phyloP scores from a whole-genome alignment of 441 rosid species.

The Syzygium malaccense region DNA sequence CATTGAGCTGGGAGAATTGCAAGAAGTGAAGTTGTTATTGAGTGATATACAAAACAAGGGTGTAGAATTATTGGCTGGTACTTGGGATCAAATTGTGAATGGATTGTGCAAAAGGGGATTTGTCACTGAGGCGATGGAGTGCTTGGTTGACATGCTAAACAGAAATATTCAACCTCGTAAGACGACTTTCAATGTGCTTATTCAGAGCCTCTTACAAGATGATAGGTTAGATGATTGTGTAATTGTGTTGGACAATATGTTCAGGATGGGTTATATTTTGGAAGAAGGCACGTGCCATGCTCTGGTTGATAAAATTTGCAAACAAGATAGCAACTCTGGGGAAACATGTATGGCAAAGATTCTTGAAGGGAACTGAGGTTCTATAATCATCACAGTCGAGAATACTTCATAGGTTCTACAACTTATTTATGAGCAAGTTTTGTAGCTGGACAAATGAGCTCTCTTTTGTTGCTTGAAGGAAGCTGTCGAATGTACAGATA shows the following conservation, averaged over 20 bases:
- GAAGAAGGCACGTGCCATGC: constrained; percentile 4
- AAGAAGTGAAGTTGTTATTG: constrained; percentile 25
- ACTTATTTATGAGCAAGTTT: background rate
- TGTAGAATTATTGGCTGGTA: constrained; percentile 10
- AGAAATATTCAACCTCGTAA: constrained; percentile 14
- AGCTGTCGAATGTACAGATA: background rate
- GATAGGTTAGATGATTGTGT: constrained; percentile 29
- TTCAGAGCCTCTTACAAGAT: constrained; percentile 8
- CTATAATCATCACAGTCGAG: background rate
- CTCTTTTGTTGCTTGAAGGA: background rate
- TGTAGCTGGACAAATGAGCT: background rate
- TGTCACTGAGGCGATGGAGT: constrained; percentile 22
- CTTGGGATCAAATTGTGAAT: constrained; percentile 10
- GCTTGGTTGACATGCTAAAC: constrained; percentile 20
- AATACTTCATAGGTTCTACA: background rate
- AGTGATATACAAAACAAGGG: constrained; percentile 24
- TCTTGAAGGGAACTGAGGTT: constrained; percentile 14
- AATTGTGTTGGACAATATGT: constrained; percentile 14
- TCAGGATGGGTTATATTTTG: constrained; percentile 16
- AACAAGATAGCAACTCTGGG: constrained; percentile 6
- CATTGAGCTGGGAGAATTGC: constrained; percentile 19
- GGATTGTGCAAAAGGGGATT: constrained; percentile 19
- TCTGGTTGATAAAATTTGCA: constrained; percentile 18
- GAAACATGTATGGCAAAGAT: constrained; percentile 17
- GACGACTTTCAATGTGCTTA: constrained; percentile 10